Evolutionary conservation across 2,329 filamentous ascomycete genomes (phyloP).

Genomic region (Claviceps sp.): DNA sequence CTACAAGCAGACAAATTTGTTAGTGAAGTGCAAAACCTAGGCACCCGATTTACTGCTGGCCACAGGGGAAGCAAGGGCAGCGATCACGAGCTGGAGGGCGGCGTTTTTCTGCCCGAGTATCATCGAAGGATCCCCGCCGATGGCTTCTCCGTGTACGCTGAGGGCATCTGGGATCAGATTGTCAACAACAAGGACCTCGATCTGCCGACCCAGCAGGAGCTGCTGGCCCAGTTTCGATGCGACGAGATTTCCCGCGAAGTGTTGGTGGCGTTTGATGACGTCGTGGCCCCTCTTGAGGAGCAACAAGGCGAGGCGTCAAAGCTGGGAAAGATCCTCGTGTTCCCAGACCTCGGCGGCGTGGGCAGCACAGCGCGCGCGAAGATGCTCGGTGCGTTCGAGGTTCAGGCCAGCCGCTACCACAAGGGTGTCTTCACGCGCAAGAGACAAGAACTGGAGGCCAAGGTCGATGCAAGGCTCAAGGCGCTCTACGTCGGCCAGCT

Average conservation of each 20-base stretch:
- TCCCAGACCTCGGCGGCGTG: slow-evolving; percentile 59
- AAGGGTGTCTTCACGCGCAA: slow-evolving; percentile 89
- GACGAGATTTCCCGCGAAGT: slow-evolving; percentile 93
- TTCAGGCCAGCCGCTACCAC: slow-evolving; percentile 86
- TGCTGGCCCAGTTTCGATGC: slow-evolving; percentile 92
- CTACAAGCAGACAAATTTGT: slow-evolving; percentile 87
- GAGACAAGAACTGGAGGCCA: slow-evolving; percentile 67
- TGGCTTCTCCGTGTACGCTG: slow-evolving; percentile 87
- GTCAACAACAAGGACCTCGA: slow-evolving; percentile 98
- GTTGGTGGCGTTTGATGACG: slow-evolving; percentile 65
- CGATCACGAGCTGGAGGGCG: slow-evolving; percentile 63
- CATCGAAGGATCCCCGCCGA: slow-evolving; percentile 92
- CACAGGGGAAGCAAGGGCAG: slow-evolving; percentile 56
- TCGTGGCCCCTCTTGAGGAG: slow-evolving; percentile 75
- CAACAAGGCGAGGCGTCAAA: slow-evolving; percentile 63
- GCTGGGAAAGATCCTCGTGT: slow-evolving; percentile 57
- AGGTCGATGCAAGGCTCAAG: slow-evolving; percentile 82
- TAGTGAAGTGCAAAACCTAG: slow-evolving; percentile 65
- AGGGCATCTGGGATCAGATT: slow-evolving; percentile 96
- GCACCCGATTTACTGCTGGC: slow-evolving; percentile 69
- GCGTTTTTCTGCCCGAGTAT: slow-evolving; percentile 85
- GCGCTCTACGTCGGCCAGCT: slow-evolving; percentile 80
- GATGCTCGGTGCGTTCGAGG: slow-evolving; percentile 73
- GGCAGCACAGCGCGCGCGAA: slow-evolving; percentile 61
- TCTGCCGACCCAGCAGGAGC: slow-evolving; percentile 89